Percentiles rank a stretch among this genome's conserved stretches.
Evolutionary conservation across 116 monocot species (phyloP).

Genomic region (Dioscorea cayenensis): DNA sequence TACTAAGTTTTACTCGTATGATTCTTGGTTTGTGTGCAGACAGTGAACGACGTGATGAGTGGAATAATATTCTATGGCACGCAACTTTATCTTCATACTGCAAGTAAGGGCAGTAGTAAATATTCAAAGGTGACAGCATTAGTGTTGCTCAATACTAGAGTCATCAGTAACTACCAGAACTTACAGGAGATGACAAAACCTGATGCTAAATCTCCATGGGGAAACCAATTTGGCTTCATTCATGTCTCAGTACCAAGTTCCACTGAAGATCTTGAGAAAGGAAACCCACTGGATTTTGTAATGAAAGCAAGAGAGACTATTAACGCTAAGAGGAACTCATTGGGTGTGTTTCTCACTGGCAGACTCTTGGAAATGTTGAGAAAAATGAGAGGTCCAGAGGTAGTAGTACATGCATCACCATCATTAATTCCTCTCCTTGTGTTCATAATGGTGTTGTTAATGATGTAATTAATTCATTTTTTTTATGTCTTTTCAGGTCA

Average conservation of each 20-base stretch:
- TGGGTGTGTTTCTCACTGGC: constrained; percentile 48
- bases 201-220: constrained; percentile 36
- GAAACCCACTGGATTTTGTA: constrained; percentile 42
- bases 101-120: background rate
- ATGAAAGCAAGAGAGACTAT: constrained; percentile 31
- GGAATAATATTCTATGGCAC: constrained; percentile 55
- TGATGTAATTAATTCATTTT: too few species aligned
- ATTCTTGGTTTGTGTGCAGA: constrained; percentile 21
- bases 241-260: constrained; percentile 34
- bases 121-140: constrained; percentile 28
- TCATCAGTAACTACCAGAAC: constrained; percentile 23
- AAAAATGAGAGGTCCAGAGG: constrained; percentile 51
- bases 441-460: background rate
- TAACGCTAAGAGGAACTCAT: constrained; percentile 46
- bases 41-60: constrained; percentile 50
- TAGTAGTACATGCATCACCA: constrained; percentile 12
- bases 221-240: constrained; percentile 59
- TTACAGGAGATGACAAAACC: constrained; percentile 25
- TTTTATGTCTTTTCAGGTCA: constrained; percentile 12
- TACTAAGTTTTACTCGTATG: too few species aligned
- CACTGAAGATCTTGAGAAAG: constrained; percentile 7
- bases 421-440: background rate
- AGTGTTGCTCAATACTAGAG: constrained; percentile 53
- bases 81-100: constrained; percentile 35
- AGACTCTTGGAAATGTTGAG: constrained; percentile 36